These are phyloP conservation scores for Pythium grandisporangium DNA, from an alignment of 352 stramenopile species.

Conservation along the genomic window DNA sequence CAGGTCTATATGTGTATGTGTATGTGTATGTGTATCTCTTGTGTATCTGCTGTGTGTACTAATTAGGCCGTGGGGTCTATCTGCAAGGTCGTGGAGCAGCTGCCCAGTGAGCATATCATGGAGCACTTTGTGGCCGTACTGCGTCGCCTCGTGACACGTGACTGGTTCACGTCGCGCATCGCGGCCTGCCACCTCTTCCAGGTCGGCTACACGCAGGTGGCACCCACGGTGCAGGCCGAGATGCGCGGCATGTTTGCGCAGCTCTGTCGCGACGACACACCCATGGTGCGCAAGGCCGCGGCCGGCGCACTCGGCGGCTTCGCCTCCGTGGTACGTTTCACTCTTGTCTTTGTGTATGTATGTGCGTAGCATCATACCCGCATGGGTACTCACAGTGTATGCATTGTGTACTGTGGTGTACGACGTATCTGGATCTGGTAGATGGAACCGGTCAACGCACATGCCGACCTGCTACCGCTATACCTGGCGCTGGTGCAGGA, in stretches of 20 bases:
- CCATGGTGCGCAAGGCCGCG: constrained; percentile 94
- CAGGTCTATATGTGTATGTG: too few relatives aligned
- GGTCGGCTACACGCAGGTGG: constrained; percentile 48
- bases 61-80: constrained; percentile 88
- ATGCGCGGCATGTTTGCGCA: constrained; percentile 89
- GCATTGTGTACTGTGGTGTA: not conserved
- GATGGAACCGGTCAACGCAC: constrained; percentile 56
- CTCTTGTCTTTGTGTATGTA: not conserved
- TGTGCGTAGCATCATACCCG: too few relatives aligned
- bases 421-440: constrained; percentile 3
- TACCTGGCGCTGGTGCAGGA: constrained; percentile 83
- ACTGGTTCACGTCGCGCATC: constrained; percentile 92
- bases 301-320: constrained; percentile 86
- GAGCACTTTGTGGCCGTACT: constrained; percentile 93
- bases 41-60: not conserved
- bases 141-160: constrained; percentile 87
- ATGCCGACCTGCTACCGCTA: constrained; percentile 71
- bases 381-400: not conserved
- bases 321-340: constrained; percentile 42
- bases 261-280: constrained; percentile 95
- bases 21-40: too few relatives aligned
- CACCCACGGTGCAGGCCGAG: constrained; percentile 58
- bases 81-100: constrained; percentile 76
- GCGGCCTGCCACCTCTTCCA: constrained; percentile 80
- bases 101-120: constrained; percentile 81